A percentile compares a stretch with the other conserved stretches of the same genome.
These are phyloP conservation scores for Capsella bursapastoris DNA, from an alignment of 345 rosid species.

Conservation along the genomic window DNA sequence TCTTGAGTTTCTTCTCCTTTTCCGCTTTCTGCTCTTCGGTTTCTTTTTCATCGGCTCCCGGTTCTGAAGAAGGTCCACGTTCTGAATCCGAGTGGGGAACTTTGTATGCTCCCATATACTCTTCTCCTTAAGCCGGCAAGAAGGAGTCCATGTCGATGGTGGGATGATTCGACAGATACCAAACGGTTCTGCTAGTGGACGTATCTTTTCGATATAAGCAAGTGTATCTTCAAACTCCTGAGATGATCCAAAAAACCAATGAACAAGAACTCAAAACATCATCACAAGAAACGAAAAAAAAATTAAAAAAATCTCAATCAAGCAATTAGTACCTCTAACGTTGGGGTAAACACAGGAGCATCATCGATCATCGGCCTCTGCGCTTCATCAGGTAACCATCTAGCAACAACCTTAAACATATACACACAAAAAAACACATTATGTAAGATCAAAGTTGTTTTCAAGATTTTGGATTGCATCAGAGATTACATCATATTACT, in stretches of 20 bases:
- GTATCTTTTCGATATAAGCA: slow-evolving; percentile 85
- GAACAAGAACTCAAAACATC: slow-evolving; percentile 20
- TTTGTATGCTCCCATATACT: slow-evolving; percentile 68
- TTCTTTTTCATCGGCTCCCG: slow-evolving; percentile 93
- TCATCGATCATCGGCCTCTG: slow-evolving; percentile 76
- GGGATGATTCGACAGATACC: slow-evolving; percentile 97
- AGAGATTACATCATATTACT: background rate
- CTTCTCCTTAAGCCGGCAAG: slow-evolving; percentile 74
- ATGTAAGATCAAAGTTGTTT: slow-evolving; percentile 22
- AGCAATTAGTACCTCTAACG: slow-evolving; percentile 63
- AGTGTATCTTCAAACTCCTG: slow-evolving; percentile 96
- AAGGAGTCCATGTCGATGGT: slow-evolving; percentile 85
- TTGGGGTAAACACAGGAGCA: slow-evolving; percentile 86
- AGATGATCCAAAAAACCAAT: slow-evolving; percentile 20
- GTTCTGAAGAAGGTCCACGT: slow-evolving; percentile 88
- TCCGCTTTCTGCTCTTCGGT: slow-evolving; percentile 70
- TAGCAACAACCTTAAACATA: slow-evolving; percentile 66
- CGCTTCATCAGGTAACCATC: slow-evolving; percentile 79
- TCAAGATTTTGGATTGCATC: background rate
- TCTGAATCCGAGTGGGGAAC: slow-evolving; percentile 88
- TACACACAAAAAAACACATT: background rate
- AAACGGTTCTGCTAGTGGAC: slow-evolving; percentile 69
- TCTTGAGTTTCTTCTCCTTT: slow-evolving; percentile 68
- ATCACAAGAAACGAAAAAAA: background rate
- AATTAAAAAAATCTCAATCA: background rate